Evolutionary conservation across 2,329 filamentous ascomycete genomes (phyloP).

Genomic region (Cordyceps farinosa): DNA sequence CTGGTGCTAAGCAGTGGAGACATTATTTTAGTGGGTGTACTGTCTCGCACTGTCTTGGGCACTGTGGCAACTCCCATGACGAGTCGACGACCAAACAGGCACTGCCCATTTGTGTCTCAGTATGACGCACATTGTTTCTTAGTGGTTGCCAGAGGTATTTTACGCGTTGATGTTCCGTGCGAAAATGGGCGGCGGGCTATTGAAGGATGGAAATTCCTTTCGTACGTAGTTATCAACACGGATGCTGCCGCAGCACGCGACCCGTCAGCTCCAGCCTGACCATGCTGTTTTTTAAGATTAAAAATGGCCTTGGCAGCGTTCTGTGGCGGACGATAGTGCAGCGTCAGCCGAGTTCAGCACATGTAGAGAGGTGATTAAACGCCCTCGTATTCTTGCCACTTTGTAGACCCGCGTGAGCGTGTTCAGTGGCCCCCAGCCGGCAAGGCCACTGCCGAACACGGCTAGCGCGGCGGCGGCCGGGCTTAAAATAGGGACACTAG

Average conservation of each 20-base stretch:
- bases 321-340: neutral
- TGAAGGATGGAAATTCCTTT: neutral
- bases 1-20: too few species aligned
- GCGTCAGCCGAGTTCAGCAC: neutral
- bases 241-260: neutral
- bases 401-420: neutral
- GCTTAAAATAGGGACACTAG: conserved; percentile 2
- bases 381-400: neutral
- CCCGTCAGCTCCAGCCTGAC: neutral
- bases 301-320: neutral
- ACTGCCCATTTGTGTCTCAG: neutral
- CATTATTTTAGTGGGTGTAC: neutral
- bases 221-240: too few species aligned
- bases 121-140: neutral
- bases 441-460: neutral
- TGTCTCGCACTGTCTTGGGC: neutral
- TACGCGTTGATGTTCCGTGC: neutral
- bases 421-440: too few species aligned
- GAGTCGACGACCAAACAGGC: neutral
- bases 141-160: neutral
- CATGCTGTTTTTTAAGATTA: neutral
- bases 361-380: neutral
- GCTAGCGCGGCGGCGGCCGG: neutral
- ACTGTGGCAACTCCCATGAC: too few species aligned
- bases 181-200: neutral